Evolutionary conservation across 2,329 filamentous ascomycete genomes (phyloP), one percentile per base, ranked within the genome.

Genomic region (Fusarium temperatum): DNA sequence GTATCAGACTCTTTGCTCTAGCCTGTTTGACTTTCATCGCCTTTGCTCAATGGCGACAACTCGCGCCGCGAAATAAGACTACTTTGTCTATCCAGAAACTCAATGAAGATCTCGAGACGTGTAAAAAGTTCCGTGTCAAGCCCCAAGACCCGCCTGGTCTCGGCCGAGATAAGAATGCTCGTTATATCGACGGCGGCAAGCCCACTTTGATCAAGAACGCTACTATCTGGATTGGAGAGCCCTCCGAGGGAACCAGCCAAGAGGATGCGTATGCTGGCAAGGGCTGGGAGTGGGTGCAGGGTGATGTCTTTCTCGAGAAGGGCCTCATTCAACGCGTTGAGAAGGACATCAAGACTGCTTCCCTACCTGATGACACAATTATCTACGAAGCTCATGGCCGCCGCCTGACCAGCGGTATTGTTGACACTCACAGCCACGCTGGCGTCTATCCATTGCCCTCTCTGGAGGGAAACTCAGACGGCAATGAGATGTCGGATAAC

Each of bases 391-490:
- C 89, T 9, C 79, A 85, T 32, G 90, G 91, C 3, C 87, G 89
- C 7, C 89, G 86, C 64, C 82, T 93, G 26, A 93, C 92, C 0
- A 85, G 86, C 13, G 92, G 91, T 22, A 90, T 93, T 74, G 89
- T 93, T 54, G 92, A 93, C 77, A 93, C 93, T 89, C 91, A 94
- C 80, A 90, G 87, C 39, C 92, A 93, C 77, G 86, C 90, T 5
- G 90, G 91, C 13, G 87, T 92, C 2, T 84, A 86, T 36, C 84
- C 87, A 22, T 81, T 92, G n/a, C 91, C 91, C 0, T 79, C 78
- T 5, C 83, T 92, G 4, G 63, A 75, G 5, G 90, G 89, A 24
- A 88, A 85, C 68, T 82, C 85, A 0, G 92, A 93, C 72, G 85
- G 82, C 60, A 93, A 93, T 75, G 92, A 93, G 80, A 81, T 90